phyloP scores from a whole-genome alignment of 345 rosid species.

The Pistacia vera region DNA sequence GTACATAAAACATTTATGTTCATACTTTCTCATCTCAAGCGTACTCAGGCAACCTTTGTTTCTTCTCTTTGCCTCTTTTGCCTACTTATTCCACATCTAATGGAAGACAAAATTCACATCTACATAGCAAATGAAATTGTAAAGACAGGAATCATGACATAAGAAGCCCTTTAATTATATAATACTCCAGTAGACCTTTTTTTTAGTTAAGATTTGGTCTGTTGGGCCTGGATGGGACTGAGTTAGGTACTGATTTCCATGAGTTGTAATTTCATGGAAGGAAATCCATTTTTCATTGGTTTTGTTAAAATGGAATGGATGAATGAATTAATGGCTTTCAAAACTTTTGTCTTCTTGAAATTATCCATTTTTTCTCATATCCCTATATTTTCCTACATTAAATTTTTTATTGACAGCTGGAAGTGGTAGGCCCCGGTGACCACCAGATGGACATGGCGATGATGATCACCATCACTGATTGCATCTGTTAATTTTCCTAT shows the following conservation, averaged over 20 bases:
- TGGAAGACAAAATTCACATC: too few species aligned
- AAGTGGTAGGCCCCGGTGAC: constrained; percentile 94
- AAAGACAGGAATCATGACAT: not conserved
- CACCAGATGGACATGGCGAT: constrained; percentile 78
- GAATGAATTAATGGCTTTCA: not conserved
- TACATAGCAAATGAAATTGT: not conserved
- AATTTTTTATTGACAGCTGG: constrained; percentile 52
- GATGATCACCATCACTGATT: constrained; percentile 57
- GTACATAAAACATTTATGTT: too few species aligned
- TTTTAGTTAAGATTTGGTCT: not conserved
- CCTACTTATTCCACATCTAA: too few species aligned
- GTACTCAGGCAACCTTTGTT: too few species aligned
- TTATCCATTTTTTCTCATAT: not conserved
- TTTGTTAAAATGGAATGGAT: not conserved
- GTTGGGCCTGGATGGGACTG: not conserved
- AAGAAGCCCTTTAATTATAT: not conserved
- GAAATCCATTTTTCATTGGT: not conserved
- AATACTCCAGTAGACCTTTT: not conserved
- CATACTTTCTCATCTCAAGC: too few species aligned
- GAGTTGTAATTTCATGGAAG: not conserved
- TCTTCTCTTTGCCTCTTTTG: too few species aligned
- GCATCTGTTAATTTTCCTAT: constrained; percentile 20
- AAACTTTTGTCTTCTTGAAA: not conserved
- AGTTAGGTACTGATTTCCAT: not conserved
- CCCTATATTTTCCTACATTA: constrained; percentile 16